Evolutionary conservation across 768 basidiomycete species (phyloP).

Genomic region (Gymnopilus junonius): DNA sequence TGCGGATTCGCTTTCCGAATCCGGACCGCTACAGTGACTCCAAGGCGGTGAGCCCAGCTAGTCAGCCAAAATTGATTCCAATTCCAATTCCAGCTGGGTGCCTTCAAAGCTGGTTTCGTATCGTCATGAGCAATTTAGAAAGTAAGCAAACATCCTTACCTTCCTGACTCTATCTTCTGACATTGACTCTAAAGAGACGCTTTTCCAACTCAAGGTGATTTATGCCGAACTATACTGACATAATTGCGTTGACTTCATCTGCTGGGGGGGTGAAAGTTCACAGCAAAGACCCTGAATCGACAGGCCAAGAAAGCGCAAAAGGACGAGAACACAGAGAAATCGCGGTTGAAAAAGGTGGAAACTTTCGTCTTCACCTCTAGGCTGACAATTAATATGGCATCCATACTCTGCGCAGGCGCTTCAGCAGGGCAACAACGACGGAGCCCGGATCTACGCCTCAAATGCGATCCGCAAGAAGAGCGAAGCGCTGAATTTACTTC

Average conservation of each 20-base stretch:
- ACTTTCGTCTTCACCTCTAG: slow-evolving; percentile 6
- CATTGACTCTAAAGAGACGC: slow-evolving; percentile 66
- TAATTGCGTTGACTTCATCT: too few relatives aligned
- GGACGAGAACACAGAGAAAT: slow-evolving; percentile 89
- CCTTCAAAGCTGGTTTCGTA: neutral
- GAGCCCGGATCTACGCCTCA: slow-evolving; percentile 96
- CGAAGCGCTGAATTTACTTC: slow-evolving; percentile 88
- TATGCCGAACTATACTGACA: too few relatives aligned
- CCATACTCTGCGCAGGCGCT: slow-evolving; percentile 68
- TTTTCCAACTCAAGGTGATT: slow-evolving; percentile 96
- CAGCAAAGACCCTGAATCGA: slow-evolving; percentile 91
- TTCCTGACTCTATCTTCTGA: slow-evolving; percentile 30
- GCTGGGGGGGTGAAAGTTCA: slow-evolving; percentile 77
- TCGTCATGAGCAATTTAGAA: slow-evolving; percentile 81
- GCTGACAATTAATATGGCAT: slow-evolving; percentile 1
- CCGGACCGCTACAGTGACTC: neutral
- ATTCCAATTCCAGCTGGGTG: too few relatives aligned
- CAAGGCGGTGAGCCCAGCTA: slow-evolving; percentile 1
- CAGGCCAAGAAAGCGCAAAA: slow-evolving; percentile 99
- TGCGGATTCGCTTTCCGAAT: neutral
- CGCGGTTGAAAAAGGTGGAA: slow-evolving; percentile 88
- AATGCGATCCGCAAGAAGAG: slow-evolving; percentile 99
- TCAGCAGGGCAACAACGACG: slow-evolving; percentile 95
- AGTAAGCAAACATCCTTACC: slow-evolving; percentile 67
- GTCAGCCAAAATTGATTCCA: too few relatives aligned